Evolutionary conservation across 176 grass and related monocot species (phyloP), one percentile per base, ranked within the genome.

Genomic region (Oryza brachyantha): DNA sequence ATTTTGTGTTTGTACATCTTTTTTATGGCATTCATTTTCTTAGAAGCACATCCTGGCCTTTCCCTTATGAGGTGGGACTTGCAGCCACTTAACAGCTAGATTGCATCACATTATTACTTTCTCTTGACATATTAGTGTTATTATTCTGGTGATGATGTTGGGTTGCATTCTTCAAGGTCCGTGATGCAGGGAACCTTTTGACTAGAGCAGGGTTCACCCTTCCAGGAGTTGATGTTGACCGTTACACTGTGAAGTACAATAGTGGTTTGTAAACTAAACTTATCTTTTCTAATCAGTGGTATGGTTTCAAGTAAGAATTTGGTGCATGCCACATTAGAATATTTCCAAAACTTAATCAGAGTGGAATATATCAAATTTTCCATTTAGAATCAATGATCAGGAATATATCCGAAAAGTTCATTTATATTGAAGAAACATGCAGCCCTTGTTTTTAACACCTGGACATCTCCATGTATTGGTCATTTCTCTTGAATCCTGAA

Each of bases 151-250:
- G 22, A 4, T 17, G 25, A 22, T 27, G 76, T 78, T 70, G 5
- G 37, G 31, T 83, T 86, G 45, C 45, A 25, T 31, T 64, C 75
- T 86, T 83, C 67, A 84, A 98, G 95, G 95, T 98, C 57, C 87
- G 90, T 71, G 95, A 98, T 85, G 95, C 92, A 54, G 92, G 92
- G 83, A 94, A 98, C 78, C 87, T 93, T 84, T 87, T 98, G 76
- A 94, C 90, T 66, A 98, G 92, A 64, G 92, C 96, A 81, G 87
- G 92, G 50, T 92, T 98, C 74, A 81, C 90, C 68, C 90, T 98
- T 74, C 90, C 92, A 58, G 74, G 96, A 62, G 88, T 98, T 88
- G 96, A 98, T 89, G 92, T 98, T 13, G 96, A 98, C 85, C 82
- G 80, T 48, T 98, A 93, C 66, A 94, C 90, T 1, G 83, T 98